phyloP scores from a whole-genome alignment of 176 grass and related monocot genomes.

The Hyparrhenia diplandra region DNA sequence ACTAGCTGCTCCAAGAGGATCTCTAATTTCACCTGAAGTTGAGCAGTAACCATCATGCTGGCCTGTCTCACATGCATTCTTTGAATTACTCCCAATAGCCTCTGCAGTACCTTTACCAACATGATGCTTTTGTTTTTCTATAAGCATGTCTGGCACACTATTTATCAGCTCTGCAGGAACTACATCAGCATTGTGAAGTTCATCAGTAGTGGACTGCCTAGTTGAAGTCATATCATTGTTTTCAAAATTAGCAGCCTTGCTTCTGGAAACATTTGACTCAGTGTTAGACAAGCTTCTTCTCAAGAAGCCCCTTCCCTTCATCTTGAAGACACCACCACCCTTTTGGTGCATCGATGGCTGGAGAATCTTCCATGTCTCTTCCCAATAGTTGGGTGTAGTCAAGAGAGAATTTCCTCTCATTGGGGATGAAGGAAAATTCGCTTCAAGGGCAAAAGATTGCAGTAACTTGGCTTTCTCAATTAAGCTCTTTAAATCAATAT shows the following conservation, averaged over 20 bases:
- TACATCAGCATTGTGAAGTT: not conserved
- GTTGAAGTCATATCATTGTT: constrained; percentile 19
- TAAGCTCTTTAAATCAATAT: constrained; percentile 66
- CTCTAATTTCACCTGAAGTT: constrained; percentile 31
- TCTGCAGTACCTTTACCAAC: constrained; percentile 20
- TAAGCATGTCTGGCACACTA: not conserved
- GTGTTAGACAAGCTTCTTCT: constrained; percentile 35
- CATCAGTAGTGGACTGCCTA: constrained; percentile 29
- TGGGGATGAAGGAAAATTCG: constrained; percentile 59
- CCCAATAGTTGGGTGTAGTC: constrained; percentile 71
- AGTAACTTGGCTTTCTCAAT: constrained; percentile 82
- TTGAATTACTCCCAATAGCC: constrained; percentile 23
- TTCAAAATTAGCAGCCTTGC: constrained; percentile 22
- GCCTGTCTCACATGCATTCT: constrained; percentile 12
- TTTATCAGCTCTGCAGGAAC: constrained; percentile 22
- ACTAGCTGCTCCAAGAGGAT: constrained; percentile 27
- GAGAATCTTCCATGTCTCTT: constrained; percentile 90
- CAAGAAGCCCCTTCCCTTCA: constrained; percentile 47
- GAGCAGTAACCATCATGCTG: not conserved
- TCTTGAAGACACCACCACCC: constrained; percentile 25
- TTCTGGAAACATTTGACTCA: constrained; percentile 44
- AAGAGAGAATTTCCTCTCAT: constrained; percentile 37
- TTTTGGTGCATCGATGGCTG: constrained; percentile 47
- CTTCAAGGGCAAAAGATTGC: constrained; percentile 69
- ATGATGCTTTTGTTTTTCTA: constrained; percentile 17